Percentiles rank a stretch among this genome's conserved stretches.
Evolutionary conservation across 73 alveolate species (phyloP).

Genomic region (Symbiodinium pilosum): DNA sequence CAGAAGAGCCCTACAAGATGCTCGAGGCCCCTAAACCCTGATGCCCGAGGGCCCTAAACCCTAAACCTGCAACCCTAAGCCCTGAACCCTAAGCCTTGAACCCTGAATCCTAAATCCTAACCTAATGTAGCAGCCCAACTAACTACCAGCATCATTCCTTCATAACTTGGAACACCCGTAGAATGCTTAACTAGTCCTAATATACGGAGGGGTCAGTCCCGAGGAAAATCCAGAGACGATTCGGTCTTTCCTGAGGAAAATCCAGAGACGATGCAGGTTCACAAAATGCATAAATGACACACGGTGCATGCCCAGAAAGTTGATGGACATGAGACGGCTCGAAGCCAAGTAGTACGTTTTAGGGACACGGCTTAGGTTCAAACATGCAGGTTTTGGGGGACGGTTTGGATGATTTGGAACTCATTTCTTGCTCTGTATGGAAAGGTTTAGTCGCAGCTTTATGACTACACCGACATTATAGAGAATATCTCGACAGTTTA

Average conservation of each 20-base stretch:
- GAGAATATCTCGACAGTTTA: neutral
- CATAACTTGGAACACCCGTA: neutral
- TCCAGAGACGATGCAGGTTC: neutral
- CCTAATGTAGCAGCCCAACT: too few species aligned
- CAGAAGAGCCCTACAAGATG: too few species aligned
- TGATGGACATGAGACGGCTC: too few species aligned
- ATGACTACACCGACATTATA: neutral
- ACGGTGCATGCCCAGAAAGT: too few species aligned
- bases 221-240: neutral
- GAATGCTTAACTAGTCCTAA: neutral
- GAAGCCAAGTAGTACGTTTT: neutral
- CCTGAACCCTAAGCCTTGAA: too few species aligned
- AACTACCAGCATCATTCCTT: neutral
- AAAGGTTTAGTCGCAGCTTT: neutral
- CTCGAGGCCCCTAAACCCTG: too few species aligned
- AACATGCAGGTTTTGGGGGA: neutral
- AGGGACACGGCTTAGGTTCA: neutral
- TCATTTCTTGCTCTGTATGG: neutral
- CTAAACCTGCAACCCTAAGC: too few species aligned
- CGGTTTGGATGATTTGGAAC: neutral
- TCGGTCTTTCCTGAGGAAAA: neutral
- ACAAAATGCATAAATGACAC: too few species aligned
- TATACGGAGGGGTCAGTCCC: neutral
- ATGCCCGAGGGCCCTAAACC: too few species aligned
- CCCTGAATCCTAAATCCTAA: too few species aligned